Conservation (phyloP, 2,329 filamentous ascomycete genomes). For the Blastomyces silverae region DNA sequence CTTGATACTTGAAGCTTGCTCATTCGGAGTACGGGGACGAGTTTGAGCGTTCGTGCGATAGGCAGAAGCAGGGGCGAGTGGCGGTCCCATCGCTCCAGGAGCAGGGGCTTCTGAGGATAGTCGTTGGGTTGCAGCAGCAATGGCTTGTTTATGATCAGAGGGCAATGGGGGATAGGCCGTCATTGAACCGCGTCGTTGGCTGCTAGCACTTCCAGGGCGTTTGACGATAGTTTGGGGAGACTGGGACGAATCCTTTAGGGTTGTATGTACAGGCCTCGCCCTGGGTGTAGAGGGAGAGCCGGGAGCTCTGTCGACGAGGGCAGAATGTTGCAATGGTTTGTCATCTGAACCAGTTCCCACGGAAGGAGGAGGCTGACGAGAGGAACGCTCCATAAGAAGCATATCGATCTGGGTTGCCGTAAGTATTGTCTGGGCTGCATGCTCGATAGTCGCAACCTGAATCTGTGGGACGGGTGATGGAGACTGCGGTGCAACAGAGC, state of each 20-base stretch:
- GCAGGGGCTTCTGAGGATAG: constrained; percentile 41
- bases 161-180: constrained; percentile 65
- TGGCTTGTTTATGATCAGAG: constrained; percentile 71
- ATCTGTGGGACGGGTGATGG: constrained; percentile 10
- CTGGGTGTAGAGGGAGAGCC: constrained; percentile 36
- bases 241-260: constrained; percentile 28
- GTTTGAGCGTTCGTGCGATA: constrained; percentile 46
- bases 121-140: constrained; percentile 66
- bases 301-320: constrained; percentile 23
- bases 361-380: constrained; percentile 31
- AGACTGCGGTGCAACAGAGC: constrained; percentile 2
- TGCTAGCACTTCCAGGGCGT: constrained; percentile 67
- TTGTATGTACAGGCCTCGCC: constrained; percentile 30
- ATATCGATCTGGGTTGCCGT: constrained; percentile 77
- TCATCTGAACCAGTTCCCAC: constrained; percentile 13
- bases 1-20: constrained; percentile 42
- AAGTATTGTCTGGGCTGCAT: constrained; percentile 72
- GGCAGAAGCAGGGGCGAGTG: constrained; percentile 72
- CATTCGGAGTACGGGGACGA: constrained; percentile 57
- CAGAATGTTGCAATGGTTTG: not conserved
- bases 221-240: constrained; percentile 35
- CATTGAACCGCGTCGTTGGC: constrained; percentile 48
- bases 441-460: constrained; percentile 53
- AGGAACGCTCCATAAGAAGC: constrained; percentile 54
- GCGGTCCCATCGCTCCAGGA: constrained; percentile 66